Base-by-base conservation (phyloP, 331 rosid species). In the Cydonia oblonga region DNA sequence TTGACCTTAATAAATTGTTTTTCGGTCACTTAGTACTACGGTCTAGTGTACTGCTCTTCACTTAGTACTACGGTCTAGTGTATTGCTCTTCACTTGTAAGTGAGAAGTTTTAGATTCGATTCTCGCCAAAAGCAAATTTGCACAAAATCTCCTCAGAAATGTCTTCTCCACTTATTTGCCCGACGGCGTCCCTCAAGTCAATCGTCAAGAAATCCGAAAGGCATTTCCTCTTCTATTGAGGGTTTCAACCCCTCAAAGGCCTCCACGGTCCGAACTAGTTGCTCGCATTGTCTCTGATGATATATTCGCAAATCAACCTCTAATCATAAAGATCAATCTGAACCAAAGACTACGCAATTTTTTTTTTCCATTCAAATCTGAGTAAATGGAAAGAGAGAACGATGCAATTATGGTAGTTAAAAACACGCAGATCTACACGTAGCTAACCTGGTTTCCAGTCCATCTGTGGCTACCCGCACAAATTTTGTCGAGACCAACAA, bases 111-210 rank as follows among this genome's bases (percentile, higher is more conserved):
- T 9, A 35, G 1, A 4, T 35, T 35, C 1, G 4, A 35, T 35
- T 35, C 12, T 35, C 0, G 78, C 84, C 83, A 81, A 93, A 91
- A 59, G 84, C 86, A 77, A 35, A 2, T 35, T 84, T 91, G 66
- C 95, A 79, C 67, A 93, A 85, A 75, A 93, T 89, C 82, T 93
- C 98, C 71, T 93, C 97, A 1, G 92, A 89, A 62, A 93, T 87
- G 84, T 93, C 97, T 67, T 91, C 98, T 82, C 97, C 98, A 78
- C 87, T 86, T 58, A 93, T 87, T 80, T 86, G 91, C 72, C 95
- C 95, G 63, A 93, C 96, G 66, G 96, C 88, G 68, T 88, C 97
- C 78, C 90, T 90, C 84, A 90, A 82, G 84, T 90, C 98, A 72
- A 93, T 87, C 15, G 97, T 90, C 97, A 92, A 93, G 82, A 93